Conservation (phyloP, 2,329 filamentous ascomycete genomes). For the Ampelomyces quisqualis region DNA sequence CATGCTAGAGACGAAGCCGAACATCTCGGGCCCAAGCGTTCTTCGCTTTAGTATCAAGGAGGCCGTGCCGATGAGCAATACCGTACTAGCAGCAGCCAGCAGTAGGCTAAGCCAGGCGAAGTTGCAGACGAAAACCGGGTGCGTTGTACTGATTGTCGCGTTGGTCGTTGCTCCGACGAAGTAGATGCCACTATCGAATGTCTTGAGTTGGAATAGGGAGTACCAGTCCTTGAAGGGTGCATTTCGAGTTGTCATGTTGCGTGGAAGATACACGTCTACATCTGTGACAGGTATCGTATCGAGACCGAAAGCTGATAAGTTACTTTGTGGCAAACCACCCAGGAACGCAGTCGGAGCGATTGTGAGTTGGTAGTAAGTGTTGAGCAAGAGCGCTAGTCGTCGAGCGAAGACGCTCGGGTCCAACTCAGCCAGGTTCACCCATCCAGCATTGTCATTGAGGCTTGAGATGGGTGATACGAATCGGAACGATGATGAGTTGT, state of each 20-base stretch:
- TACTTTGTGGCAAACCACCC: constrained; percentile 19
- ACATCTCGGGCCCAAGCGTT: constrained; percentile 38
- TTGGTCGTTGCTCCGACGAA: constrained; percentile 32
- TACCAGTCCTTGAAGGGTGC: constrained; percentile 22
- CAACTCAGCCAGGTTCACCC: constrained; percentile 16
- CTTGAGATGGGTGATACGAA: constrained; percentile 16
- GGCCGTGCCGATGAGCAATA: constrained; percentile 21
- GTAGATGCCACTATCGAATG: constrained; percentile 6
- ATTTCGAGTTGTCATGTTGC: constrained; percentile 17
- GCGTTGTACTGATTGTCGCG: constrained; percentile 6
- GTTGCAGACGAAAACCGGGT: constrained; percentile 32
- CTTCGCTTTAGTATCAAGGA: constrained; percentile 28
- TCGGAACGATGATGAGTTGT: constrained; percentile 22
- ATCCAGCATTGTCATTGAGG: constrained; percentile 1
- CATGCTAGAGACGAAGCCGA: constrained; percentile 42
- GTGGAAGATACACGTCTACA: constrained; percentile 24
- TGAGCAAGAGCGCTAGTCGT: constrained; percentile 26
- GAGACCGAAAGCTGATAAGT: constrained; percentile 28
- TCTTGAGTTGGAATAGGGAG: constrained; percentile 1
- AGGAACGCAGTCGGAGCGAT: constrained; percentile 27
- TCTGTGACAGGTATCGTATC: constrained; percentile 27
- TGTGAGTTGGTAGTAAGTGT: constrained; percentile 38
- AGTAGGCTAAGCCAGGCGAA: constrained; percentile 33
- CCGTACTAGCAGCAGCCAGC: constrained; percentile 15
- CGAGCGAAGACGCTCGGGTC: constrained; percentile 18